Base-by-base conservation (phyloP, 176 grass and related monocot species). In the Elaeis guineensis region DNA sequence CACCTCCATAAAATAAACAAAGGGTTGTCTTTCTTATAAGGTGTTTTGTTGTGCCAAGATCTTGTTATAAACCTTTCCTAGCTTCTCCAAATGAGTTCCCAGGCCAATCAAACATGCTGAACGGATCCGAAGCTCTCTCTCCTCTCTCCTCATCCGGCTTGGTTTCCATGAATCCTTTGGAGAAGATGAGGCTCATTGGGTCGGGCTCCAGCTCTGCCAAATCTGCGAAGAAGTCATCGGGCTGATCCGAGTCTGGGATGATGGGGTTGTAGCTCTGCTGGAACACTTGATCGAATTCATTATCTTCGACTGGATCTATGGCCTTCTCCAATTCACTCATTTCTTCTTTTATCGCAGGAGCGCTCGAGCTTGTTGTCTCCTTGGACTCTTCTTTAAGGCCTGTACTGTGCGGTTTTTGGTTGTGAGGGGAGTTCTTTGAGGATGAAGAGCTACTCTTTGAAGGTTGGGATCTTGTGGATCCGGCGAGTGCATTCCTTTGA, bases 401-500 rank as follows among this genome's bases (percentile, higher is more conserved):
- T 22, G 32, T 32, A n/a, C n/a, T n/a, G 7, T 7, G 7, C 11
- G 63, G 1, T 21, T 69, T 30, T 18, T 62, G 64, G 24, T 35
- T 63, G 24, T 14, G 49, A 17, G 9, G 22, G 54, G 23, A 63
- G n/a, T 6, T 55, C 25, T 67, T 67, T 9, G 51, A 67, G 15
- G 11, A 9, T 44, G 53, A 57, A 8, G 50, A 19, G 69, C 12
- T 16, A 50, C 48, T 55, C 51, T 55, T 73, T 2, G 65, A 56
- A 2, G 68, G 3, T 0, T 60, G 22, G 0, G 78, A 70, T n/a
- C 87, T 70, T 16, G 69, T 83, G 5, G 87, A 98, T 18, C 93
- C 93, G 14, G 93, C 93, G 44, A 92, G 93, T 17, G 84, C 81
- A 61, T 86, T 98, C 54, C 93, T 84, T 21, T 92, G 93, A 57